phyloP scores from a whole-genome alignment of 371 early-diverging fungal species.

The Saksenaea vasiformis region DNA sequence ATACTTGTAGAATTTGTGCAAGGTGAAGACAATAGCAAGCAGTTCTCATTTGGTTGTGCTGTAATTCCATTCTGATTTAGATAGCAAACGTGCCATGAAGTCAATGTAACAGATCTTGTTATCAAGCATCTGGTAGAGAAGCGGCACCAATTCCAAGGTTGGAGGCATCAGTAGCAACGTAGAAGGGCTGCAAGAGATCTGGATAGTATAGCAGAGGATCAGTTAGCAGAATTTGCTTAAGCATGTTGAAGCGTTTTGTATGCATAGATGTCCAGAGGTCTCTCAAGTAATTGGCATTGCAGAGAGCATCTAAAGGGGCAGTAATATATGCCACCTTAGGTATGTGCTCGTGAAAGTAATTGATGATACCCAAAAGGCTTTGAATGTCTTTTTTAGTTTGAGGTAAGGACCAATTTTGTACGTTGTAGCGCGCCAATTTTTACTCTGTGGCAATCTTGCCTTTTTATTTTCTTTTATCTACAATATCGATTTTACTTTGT shows the following conservation, averaged over 20 bases:
- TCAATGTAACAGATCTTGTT: slow-evolving; percentile 10
- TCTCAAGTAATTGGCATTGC: slow-evolving; percentile 1
- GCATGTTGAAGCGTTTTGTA: neutral
- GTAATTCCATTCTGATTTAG: slow-evolving; percentile 1
- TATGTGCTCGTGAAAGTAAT: slow-evolving; percentile 26
- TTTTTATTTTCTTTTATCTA: no score
- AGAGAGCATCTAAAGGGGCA: slow-evolving; percentile 24
- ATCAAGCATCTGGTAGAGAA: slow-evolving; percentile 17
- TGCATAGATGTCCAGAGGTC: slow-evolving; percentile 5
- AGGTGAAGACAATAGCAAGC: slow-evolving; percentile 2
- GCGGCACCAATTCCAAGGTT: slow-evolving; percentile 31
- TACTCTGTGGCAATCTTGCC: no score
- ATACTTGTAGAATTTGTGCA: slow-evolving; percentile 27
- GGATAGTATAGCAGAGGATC: slow-evolving; percentile 8
- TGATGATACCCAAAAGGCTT: slow-evolving; percentile 21
- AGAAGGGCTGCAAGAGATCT: slow-evolving; percentile 21
- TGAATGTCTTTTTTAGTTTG: slow-evolving; percentile 13
- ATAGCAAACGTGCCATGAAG: slow-evolving; percentile 6
- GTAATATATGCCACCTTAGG: slow-evolving; percentile 13
- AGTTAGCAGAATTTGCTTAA: slow-evolving; percentile 5
- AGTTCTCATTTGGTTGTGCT: slow-evolving; percentile 1
- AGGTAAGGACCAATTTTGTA: slow-evolving; percentile 13
- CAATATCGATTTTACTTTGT: no score
- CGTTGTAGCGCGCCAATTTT: no score
- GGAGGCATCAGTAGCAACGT: slow-evolving; percentile 38